Evolutionary conservation across 306 rosid species (phyloP).

Genomic region (Styphnolobium japonicum): DNA sequence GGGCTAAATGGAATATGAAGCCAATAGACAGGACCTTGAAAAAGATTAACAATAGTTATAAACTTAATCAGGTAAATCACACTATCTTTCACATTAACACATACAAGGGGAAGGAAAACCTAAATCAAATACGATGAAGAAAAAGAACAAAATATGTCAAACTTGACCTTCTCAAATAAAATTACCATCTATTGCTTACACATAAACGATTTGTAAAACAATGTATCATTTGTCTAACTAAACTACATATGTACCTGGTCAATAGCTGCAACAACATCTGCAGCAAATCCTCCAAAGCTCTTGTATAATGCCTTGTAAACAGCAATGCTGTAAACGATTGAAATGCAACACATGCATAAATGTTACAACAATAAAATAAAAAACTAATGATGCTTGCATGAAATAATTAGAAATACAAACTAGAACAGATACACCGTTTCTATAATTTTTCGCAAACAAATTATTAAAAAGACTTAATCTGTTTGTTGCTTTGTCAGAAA

Average conservation of each 20-base stretch:
- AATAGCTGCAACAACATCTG: slow-evolving; percentile 98
- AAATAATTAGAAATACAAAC: not conserved
- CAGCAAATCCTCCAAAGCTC: slow-evolving; percentile 98
- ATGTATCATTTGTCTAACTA: slow-evolving; percentile 12
- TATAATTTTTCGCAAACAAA: not conserved
- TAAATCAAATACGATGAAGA: not conserved
- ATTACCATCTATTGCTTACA: not conserved
- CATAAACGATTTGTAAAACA: not conserved
- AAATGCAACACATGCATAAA: slow-evolving; percentile 8
- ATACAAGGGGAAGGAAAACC: not conserved
- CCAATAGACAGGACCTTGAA: not conserved
- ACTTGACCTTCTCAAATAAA: not conserved
- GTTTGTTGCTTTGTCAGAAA: not conserved
- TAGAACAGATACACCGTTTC: not conserved
- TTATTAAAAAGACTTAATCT: not conserved
- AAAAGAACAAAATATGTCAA: not conserved
- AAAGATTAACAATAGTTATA: not conserved
- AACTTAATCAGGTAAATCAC: not conserved
- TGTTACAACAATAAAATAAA: not conserved
- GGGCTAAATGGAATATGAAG: not conserved
- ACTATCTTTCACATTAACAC: not conserved
- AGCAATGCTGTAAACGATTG: slow-evolving; percentile 66
- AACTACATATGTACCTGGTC: slow-evolving; percentile 67
- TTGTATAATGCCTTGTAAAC: slow-evolving; percentile 95
- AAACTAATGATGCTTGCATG: not conserved